These are phyloP conservation scores for Trichocladium uniseriatum DNA, from an alignment of 495 filamentous ascomycete genomes.

Conservation along the genomic window DNA sequence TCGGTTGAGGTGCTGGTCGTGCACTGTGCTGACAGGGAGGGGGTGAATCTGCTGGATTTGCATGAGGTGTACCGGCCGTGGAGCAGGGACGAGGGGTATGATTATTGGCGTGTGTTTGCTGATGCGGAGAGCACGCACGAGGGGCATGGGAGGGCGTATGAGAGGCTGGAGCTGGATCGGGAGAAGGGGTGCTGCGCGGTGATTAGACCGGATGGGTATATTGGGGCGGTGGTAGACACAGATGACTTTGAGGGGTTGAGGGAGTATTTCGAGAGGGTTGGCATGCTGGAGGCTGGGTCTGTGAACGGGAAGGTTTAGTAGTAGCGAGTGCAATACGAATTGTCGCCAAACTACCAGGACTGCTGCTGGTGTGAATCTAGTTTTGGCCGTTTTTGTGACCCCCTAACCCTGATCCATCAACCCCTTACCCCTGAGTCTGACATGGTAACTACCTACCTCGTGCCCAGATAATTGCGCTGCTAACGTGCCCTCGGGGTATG, in stretches of 20 bases:
- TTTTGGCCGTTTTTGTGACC: too few relatives aligned
- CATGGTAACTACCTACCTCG: too few relatives aligned
- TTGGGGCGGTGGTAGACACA: constrained; percentile 46
- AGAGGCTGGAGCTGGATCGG: constrained; percentile 48
- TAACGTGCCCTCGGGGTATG: too few relatives aligned
- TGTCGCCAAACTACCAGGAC: too few relatives aligned
- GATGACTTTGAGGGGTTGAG: constrained; percentile 18
- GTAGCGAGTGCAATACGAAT: not conserved
- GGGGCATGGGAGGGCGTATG: constrained; percentile 52
- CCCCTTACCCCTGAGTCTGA: too few relatives aligned
- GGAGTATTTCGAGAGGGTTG: constrained; percentile 14
- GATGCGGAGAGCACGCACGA: constrained; percentile 51
- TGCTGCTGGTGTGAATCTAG: too few relatives aligned
- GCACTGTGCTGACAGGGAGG: constrained; percentile 40
- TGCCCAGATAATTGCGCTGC: too few relatives aligned
- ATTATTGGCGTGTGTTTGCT: constrained; percentile 54
- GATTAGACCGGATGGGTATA: constrained; percentile 52
- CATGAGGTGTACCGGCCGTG: constrained; percentile 47
- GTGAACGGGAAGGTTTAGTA: not conserved
- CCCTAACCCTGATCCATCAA: too few relatives aligned
- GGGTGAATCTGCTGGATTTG: constrained; percentile 46
- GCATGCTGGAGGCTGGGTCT: not conserved
- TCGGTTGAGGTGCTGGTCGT: constrained; percentile 46
- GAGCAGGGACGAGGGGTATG: constrained; percentile 48
- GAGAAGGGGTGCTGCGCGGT: constrained; percentile 48